phyloP scores from a whole-genome alignment of 208 protist genomes.

The Leishmania guyanensis region DNA sequence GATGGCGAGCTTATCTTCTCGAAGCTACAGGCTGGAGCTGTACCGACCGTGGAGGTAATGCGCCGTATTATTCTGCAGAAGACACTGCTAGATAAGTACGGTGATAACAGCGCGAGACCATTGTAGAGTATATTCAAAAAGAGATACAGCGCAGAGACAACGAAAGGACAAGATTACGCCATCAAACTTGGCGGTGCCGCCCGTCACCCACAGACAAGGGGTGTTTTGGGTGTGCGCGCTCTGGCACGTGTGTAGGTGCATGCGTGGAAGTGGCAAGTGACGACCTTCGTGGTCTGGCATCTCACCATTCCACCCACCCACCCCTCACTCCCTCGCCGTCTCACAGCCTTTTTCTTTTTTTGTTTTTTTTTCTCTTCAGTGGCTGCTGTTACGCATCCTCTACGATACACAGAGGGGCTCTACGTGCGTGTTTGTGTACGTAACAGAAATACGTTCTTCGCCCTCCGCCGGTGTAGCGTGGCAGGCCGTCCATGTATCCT shows the following conservation, averaged over 20 bases:
- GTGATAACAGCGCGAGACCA: conserved; percentile 7
- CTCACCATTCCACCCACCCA: neutral
- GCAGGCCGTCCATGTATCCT: neutral
- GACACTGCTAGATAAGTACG: conserved; percentile 42
- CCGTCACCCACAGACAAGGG: neutral
- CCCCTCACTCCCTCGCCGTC: neutral
- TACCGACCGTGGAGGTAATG: conserved; percentile 35
- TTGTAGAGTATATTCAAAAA: conserved; percentile 3
- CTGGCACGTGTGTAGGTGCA: neutral
- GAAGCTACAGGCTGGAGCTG: conserved; percentile 50
- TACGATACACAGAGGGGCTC: neutral
- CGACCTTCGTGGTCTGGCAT: neutral
- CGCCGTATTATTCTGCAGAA: conserved; percentile 38
- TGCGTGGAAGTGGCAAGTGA: neutral
- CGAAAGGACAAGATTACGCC: neutral
- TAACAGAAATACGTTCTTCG: neutral
- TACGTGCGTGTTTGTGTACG: neutral
- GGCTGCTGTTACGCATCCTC: neutral
- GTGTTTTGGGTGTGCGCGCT: neutral
- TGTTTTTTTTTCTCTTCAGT: neutral
- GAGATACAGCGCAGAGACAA: neutral
- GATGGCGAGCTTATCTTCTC: conserved; percentile 67
- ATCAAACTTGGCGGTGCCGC: neutral
- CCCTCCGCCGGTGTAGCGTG: neutral
- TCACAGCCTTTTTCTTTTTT: neutral